Evolutionary conservation across 2,329 filamentous ascomycete genomes (phyloP).

Genomic region (Fusarium brachygibbosum): DNA sequence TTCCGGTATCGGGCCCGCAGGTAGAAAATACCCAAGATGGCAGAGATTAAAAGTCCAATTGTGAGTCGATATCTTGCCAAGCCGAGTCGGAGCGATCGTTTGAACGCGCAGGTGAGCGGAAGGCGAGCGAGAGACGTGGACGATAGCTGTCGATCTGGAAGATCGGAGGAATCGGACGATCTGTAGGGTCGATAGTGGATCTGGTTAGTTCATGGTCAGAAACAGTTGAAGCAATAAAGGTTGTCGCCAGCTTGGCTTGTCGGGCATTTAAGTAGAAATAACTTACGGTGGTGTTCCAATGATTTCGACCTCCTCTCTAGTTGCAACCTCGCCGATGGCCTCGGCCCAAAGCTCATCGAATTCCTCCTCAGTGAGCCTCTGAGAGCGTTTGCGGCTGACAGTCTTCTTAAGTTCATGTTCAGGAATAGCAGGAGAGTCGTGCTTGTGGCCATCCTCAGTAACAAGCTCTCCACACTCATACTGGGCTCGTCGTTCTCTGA

Average conservation of each 20-base stretch:
- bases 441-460: conserved; percentile 70
- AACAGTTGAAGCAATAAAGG: conserved; percentile 48
- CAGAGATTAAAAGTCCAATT: conserved; percentile 75
- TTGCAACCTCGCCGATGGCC: conserved; percentile 78
- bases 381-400: conserved; percentile 81
- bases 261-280: conserved; percentile 28
- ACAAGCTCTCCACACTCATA: conserved; percentile 87
- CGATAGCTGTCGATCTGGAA: conserved; percentile 75
- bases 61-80: conserved; percentile 89
- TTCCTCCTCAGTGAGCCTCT: conserved; percentile 86
- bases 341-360: conserved; percentile 90
- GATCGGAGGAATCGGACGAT: conserved; percentile 73
- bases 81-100: conserved; percentile 81
- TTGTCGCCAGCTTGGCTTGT: conserved; percentile 37
- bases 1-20: conserved; percentile 73
- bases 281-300: conserved; percentile 68
- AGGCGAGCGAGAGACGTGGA: conserved; percentile 92
- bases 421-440: conserved; percentile 69
- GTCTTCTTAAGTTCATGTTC: conserved; percentile 83
- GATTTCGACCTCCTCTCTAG: conserved; percentile 70
- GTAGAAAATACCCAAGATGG: conserved; percentile 69
- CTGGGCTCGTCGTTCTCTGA: conserved; percentile 86
- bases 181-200: conserved; percentile 79
- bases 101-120: conserved; percentile 86
- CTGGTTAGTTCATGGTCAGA: conserved; percentile 88